Conservation (phyloP, 2,329 filamentous ascomycete genomes). For the Furcasterigmium furcatum region DNA sequence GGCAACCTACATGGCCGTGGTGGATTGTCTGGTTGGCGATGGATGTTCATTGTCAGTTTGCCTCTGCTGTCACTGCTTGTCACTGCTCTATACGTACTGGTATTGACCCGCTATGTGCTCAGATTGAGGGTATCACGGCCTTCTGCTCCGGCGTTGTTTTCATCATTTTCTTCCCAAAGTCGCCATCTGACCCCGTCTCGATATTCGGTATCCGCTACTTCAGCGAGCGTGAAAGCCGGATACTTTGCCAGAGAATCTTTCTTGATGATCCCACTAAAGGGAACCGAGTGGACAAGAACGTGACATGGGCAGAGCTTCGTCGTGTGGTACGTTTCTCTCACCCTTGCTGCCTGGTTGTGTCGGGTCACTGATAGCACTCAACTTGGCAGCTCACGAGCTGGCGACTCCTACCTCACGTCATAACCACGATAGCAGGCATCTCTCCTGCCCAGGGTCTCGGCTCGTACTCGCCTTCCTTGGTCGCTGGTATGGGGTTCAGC, state of each 20-base stretch:
- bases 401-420: constrained; percentile 28
- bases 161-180: constrained; percentile 22
- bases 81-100: too few species aligned
- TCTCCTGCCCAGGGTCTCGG: constrained; percentile 20
- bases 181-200: constrained; percentile 22
- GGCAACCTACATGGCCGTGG: constrained; percentile 22
- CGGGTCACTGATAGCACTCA: too few species aligned
- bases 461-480: constrained; percentile 25
- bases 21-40: constrained; percentile 26
- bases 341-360: neutral
- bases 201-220: constrained; percentile 25
- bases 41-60: constrained; percentile 23
- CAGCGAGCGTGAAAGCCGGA: constrained; percentile 26
- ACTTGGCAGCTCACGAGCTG: constrained; percentile 31
- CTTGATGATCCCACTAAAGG: constrained; percentile 29
- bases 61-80: too few species aligned
- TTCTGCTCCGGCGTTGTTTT: constrained; percentile 26
- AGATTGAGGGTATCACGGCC: constrained; percentile 34
- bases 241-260: constrained; percentile 26
- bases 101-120: too few species aligned
- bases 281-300: constrained; percentile 17
- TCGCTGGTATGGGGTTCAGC: constrained; percentile 29
- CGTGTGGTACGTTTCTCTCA: constrained; percentile 21
- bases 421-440: constrained; percentile 22
- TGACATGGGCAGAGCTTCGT: constrained; percentile 26